Base-by-base conservation (phyloP, 2,329 filamentous ascomycete species). In the Ophiostoma perfectum region DNA sequence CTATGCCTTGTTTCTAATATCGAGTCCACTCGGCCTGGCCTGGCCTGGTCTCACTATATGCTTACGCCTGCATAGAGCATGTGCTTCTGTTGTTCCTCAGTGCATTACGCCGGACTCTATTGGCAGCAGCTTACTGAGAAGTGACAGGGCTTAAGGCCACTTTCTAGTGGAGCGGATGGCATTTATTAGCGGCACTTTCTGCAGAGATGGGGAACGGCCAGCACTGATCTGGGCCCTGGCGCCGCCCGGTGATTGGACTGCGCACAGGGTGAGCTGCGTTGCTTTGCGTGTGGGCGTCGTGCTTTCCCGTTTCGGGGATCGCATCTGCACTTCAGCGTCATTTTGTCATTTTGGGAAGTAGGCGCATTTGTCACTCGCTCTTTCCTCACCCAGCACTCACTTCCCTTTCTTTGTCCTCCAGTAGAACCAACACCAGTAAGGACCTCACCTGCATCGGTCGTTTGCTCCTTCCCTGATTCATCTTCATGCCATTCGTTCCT, bases 311-410 rank as follows among this genome's bases (percentile, higher is more conserved):
- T 63, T 42, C 16, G 60, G 60, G 39, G 38, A 44, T 63, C 39
- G n/a, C 58, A 38, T 63, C 60, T 63, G 39, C n/a, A 63, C 36
- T 11, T 39, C 39, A 63, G 60, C 60, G 60, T 42, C 60, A 63
- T 63, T 18, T 42, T 42, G 60, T 7, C 39, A 42, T 42, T 63
- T 55, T 55, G 49, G 49, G 49, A n/a, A 55, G 18, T 55, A 9
- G 49, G 18, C n/a, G n/a, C 49, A 55, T 55, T n/a, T 18, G 60
- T 39, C 60, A 63, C 39, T 62, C 58, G 58, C 38, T 39, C 58
- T 36, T 62, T 62, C 52, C 58, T 62, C 58, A 62, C 36, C 38
- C 49, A 55, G 12, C n/a, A 55, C 49, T 55, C 49, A 4, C 49
- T 27, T 55, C 49, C 3, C 49, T 27, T 55, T 62, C 36, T 62